phyloP scores from a whole-genome alignment of 345 rosid species.

The Citrus glauca region DNA sequence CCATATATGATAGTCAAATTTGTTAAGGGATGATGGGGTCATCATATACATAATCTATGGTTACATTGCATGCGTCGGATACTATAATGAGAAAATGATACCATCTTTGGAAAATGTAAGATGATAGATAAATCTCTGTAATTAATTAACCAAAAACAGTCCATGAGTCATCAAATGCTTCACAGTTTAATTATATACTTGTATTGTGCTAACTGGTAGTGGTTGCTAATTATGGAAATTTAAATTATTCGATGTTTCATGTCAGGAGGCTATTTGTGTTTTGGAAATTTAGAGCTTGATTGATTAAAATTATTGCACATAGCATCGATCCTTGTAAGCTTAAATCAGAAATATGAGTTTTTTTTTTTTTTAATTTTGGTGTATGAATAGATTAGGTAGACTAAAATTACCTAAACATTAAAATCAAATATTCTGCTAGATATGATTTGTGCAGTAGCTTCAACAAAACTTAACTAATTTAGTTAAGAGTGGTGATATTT shows the following conservation, averaged over 20 bases:
- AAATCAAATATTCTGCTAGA: too few species aligned
- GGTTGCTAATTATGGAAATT: neutral
- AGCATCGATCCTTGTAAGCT: too few species aligned
- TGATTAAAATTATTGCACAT: too few species aligned
- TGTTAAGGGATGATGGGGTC: neutral
- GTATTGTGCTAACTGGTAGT: neutral
- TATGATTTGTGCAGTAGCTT: too few species aligned
- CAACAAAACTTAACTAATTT: too few species aligned
- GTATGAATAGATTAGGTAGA: too few species aligned
- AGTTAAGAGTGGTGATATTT: too few species aligned
- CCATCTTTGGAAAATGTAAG: neutral
- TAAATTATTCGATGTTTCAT: too few species aligned
- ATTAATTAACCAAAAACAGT: neutral
- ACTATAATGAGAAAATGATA: neutral
- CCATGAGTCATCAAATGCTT: neutral
- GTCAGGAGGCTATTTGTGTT: too few species aligned
- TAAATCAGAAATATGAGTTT: too few species aligned
- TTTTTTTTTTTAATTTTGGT: accelerated
- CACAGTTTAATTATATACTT: neutral
- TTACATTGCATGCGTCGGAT: neutral
- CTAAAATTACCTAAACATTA: too few species aligned
- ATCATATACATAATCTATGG: neutral
- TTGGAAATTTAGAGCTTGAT: too few species aligned
- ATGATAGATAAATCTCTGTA: neutral
- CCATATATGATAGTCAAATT: neutral